Conservation (phyloP, 2,329 filamentous ascomycete genomes). For the Ascosphaera aggregata region DNA sequence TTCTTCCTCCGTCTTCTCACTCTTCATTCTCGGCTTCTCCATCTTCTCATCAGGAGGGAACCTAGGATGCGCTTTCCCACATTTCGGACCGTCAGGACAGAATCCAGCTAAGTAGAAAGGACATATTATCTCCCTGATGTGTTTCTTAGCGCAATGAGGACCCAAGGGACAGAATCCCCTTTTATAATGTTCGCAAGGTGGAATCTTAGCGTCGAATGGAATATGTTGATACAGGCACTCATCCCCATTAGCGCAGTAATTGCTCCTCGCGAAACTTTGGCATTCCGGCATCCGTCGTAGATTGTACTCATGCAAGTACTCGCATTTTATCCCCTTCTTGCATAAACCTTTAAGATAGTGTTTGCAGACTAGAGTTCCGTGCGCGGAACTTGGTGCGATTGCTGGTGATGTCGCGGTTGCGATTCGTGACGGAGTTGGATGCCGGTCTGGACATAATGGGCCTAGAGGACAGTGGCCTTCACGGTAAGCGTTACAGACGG, state of each 20-base stretch:
- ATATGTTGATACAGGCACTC: constrained; percentile 89
- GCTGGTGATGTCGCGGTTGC: constrained; percentile 21
- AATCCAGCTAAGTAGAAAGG: constrained; percentile 79
- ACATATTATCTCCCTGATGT: constrained; percentile 63
- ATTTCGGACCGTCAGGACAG: constrained; percentile 60
- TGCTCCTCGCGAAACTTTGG: constrained; percentile 83
- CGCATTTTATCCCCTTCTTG: constrained; percentile 92
- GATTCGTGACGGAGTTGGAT: constrained; percentile 29
- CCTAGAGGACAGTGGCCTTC: constrained; percentile 74
- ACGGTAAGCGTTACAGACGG: constrained; percentile 66
- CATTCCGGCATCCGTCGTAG: constrained; percentile 96
- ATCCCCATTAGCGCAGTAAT: constrained; percentile 89
- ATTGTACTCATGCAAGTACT: constrained; percentile 98
- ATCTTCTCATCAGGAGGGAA: constrained; percentile 40
- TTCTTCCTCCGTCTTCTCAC: constrained; percentile 54
- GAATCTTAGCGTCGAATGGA: constrained; percentile 56
- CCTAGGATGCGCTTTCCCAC: constrained; percentile 58
- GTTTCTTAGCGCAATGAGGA: constrained; percentile 66
- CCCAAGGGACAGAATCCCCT: constrained; percentile 86
- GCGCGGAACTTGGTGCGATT: constrained; percentile 17
- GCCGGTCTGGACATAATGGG: constrained; percentile 63
- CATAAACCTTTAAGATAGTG: constrained; percentile 94
- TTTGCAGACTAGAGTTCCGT: constrained; percentile 65
- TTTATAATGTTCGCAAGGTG: constrained; percentile 76
- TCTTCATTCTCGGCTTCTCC: constrained; percentile 30